phyloP scores from a whole-genome alignment of 176 grass and related monocot species.

The Microstegium vimineum region DNA sequence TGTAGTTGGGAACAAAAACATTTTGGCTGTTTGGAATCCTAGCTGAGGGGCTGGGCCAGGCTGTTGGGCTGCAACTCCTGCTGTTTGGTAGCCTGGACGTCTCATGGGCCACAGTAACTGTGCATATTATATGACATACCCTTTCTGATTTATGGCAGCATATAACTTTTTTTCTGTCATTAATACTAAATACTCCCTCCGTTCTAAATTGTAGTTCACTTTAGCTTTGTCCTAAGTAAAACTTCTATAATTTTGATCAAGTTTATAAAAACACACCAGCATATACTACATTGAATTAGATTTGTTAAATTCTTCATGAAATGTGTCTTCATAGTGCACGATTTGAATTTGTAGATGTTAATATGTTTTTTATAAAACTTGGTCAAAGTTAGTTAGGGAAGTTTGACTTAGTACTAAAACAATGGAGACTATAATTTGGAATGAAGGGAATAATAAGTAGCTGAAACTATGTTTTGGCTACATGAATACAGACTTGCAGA shows the following conservation, averaged over 20 bases:
- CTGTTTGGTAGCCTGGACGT: too few relatives aligned
- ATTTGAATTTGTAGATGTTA: neutral
- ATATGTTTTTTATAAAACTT: neutral
- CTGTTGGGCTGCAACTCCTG: too few relatives aligned
- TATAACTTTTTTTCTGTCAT: neutral
- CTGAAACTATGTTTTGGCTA: constrained; percentile 7
- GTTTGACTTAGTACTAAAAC: neutral
- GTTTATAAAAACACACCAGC: neutral
- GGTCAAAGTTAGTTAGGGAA: neutral
- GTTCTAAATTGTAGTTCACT: too few relatives aligned
- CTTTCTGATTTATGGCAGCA: neutral
- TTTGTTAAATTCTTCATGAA: neutral
- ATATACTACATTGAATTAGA: neutral
- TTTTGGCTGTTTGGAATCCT: neutral
- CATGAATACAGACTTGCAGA: neutral
- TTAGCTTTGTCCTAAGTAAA: neutral
- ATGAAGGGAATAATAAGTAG: neutral
- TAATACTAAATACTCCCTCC: neutral
- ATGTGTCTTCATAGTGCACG: neutral
- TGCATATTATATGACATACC: neutral
- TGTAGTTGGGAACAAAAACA: neutral
- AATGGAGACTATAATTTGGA: neutral
- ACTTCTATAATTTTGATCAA: neutral
- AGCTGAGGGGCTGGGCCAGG: too few relatives aligned
- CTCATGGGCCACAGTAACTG: too few relatives aligned